phyloP scores from a whole-genome alignment of 495 filamentous ascomycete genomes.

The Xylaria scruposa region DNA sequence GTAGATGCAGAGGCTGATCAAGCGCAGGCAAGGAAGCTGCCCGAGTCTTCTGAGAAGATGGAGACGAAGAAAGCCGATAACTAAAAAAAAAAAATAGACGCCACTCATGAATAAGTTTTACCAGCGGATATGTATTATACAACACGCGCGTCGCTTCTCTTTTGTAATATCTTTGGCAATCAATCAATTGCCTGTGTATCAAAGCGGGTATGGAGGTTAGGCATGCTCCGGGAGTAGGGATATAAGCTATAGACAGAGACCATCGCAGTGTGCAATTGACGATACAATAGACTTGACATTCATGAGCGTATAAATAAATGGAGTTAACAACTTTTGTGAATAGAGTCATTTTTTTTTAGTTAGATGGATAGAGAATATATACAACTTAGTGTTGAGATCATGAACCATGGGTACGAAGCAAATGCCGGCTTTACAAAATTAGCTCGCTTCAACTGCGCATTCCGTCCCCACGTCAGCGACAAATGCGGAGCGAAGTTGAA shows the following conservation, averaged over 20 bases:
- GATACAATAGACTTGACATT: constrained; percentile 22
- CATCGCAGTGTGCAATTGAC: constrained; percentile 9
- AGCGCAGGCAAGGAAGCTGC: constrained; percentile 32
- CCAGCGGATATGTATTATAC: constrained; percentile 24
- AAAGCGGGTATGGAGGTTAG: constrained; percentile 29
- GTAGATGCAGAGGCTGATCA: constrained; percentile 52
- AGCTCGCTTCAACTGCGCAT: background rate
- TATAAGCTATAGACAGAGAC: constrained; percentile 22
- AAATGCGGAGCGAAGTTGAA: background rate
- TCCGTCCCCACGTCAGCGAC: background rate
- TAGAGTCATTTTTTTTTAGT: background rate
- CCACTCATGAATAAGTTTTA: constrained; percentile 22
- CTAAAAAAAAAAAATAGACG: constrained; percentile 22
- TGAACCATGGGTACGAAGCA: background rate
- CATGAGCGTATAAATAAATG: background rate
- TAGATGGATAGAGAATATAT: background rate
- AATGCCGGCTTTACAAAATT: background rate
- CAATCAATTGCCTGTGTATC: constrained; percentile 30
- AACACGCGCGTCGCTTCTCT: constrained; percentile 32
- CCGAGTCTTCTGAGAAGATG: constrained; percentile 27
- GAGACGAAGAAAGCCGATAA: constrained; percentile 35
- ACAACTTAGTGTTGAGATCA: background rate
- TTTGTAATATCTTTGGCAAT: constrained; percentile 37
- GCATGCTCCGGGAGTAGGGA: constrained; percentile 23
- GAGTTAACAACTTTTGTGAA: background rate